phyloP scores from a whole-genome alignment of 1,139 yeast genomes.

The Saccharomyces hybrid region DNA sequence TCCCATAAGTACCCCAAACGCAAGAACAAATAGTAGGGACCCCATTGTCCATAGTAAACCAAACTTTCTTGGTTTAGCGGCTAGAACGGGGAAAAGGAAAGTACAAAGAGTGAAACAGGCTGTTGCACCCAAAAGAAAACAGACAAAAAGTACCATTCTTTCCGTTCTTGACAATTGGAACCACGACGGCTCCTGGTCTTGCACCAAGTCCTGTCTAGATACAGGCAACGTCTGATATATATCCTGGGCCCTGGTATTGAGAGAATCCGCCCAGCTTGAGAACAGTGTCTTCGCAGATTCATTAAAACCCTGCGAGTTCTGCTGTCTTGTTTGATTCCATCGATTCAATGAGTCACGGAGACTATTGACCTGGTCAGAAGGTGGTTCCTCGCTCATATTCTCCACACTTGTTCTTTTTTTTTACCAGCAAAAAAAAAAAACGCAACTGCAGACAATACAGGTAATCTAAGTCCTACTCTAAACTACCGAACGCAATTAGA shows the following conservation, averaged over 20 bases:
- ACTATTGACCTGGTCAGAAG: conserved; percentile 13
- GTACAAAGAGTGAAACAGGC: conserved; percentile 79
- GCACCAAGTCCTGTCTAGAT: conserved; percentile 42
- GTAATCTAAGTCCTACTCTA: neutral
- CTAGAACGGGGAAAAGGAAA: conserved; percentile 79
- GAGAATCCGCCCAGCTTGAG: conserved; percentile 34
- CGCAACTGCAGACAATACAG: neutral
- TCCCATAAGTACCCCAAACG: conserved; percentile 90
- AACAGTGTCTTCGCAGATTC: conserved; percentile 34
- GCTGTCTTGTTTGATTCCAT: conserved; percentile 32
- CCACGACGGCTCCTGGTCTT: conserved; percentile 51
- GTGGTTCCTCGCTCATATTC: conserved; percentile 10
- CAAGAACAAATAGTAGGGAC: conserved; percentile 71
- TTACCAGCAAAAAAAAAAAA: neutral
- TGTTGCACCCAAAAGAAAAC: conserved; percentile 66
- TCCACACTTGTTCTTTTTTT: neutral
- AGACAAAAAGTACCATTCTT: conserved; percentile 65
- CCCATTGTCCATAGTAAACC: conserved; percentile 91
- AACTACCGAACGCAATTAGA: neutral
- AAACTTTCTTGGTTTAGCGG: conserved; percentile 84
- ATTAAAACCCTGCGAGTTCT: conserved; percentile 24
- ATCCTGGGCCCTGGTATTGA: conserved; percentile 38
- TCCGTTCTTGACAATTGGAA: conserved; percentile 66
- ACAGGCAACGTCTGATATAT: conserved; percentile 47
- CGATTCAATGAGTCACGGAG: conserved; percentile 35